Evolutionary conservation across 1,284 basidiomycete species (phyloP).

Genomic region (Nidula niveotomentosa): DNA sequence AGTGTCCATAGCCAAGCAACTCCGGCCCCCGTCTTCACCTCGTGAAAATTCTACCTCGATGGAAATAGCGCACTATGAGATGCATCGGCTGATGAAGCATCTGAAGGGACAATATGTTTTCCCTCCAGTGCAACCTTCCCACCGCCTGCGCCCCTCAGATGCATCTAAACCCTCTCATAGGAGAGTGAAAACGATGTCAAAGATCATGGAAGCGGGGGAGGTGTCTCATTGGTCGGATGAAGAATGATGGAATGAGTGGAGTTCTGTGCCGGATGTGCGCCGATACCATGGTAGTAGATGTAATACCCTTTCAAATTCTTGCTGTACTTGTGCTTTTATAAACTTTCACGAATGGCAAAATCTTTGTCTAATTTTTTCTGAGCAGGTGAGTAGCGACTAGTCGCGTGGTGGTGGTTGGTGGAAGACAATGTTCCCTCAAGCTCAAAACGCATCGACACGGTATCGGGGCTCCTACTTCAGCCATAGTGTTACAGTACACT

Average conservation of each 20-base stretch:
- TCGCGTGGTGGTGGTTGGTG: too few relatives aligned
- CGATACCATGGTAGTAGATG: too few relatives aligned
- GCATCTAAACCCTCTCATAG: constrained; percentile 19
- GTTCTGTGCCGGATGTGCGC: too few relatives aligned
- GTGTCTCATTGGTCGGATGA: constrained; percentile 24
- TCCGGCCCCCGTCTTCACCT: constrained; percentile 20
- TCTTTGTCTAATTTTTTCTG: too few relatives aligned
- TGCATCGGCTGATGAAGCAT: constrained; percentile 29
- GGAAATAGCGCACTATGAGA: constrained; percentile 32
- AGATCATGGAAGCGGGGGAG: constrained; percentile 29
- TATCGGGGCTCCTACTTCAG: too few relatives aligned
- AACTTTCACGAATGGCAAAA: too few relatives aligned
- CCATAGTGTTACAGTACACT: too few relatives aligned
- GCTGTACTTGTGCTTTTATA: too few relatives aligned
- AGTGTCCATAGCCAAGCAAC: not conserved
- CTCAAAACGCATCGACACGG: too few relatives aligned
- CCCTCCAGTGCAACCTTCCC: constrained; percentile 29
- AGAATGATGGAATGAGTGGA: not conserved
- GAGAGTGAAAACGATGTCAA: constrained; percentile 30
- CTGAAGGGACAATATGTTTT: constrained; percentile 36
- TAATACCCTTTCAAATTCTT: too few relatives aligned
- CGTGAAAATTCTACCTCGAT: constrained; percentile 18
- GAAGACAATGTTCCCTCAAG: too few relatives aligned
- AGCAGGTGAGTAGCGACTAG: too few relatives aligned
- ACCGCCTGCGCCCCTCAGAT: constrained; percentile 16